These are phyloP conservation scores for Ophiobolus disseminans DNA, from an alignment of 2,329 filamentous ascomycete species.

Conservation along the genomic window DNA sequence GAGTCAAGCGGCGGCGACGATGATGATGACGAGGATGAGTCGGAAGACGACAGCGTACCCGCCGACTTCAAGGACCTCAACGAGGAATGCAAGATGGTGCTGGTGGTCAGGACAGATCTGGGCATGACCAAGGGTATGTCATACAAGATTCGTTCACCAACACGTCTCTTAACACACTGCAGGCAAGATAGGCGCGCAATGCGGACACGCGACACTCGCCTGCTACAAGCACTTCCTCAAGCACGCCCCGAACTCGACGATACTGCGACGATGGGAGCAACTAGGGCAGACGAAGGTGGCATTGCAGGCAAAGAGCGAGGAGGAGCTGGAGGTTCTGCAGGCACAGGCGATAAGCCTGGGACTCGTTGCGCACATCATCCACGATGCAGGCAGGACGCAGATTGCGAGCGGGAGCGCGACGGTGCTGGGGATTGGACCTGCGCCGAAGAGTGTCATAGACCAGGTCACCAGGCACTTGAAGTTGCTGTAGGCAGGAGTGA, in stretches of 20 bases:
- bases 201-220: slow-evolving; percentile 92
- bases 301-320: slow-evolving; percentile 84
- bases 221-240: slow-evolving; percentile 86
- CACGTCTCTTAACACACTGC: slow-evolving; percentile 11
- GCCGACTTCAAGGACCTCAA: slow-evolving; percentile 57
- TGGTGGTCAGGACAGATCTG: slow-evolving; percentile 91
- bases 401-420: slow-evolving; percentile 93
- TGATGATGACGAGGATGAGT: no score
- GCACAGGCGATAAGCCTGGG: slow-evolving; percentile 83
- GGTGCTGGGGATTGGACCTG: slow-evolving; percentile 77
- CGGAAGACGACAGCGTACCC: slow-evolving; percentile 43
- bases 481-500: slow-evolving; percentile 77
- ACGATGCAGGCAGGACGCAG: slow-evolving; percentile 96
- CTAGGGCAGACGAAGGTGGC: slow-evolving; percentile 93
- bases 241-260: slow-evolving; percentile 61
- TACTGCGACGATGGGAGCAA: slow-evolving; percentile 85
- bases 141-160: neutral
- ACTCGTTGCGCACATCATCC: slow-evolving; percentile 86
- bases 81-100: slow-evolving; percentile 92
- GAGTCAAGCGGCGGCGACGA: slow-evolving; percentile 39
- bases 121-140: slow-evolving; percentile 91
- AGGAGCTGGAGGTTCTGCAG: slow-evolving; percentile 77
- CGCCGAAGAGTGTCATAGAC: slow-evolving; percentile 86
- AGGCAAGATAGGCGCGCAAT: slow-evolving; percentile 98
- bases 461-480: slow-evolving; percentile 85